phyloP scores from a whole-genome alignment of 2,329 filamentous ascomycete genomes.

The Calonectria crousiana region DNA sequence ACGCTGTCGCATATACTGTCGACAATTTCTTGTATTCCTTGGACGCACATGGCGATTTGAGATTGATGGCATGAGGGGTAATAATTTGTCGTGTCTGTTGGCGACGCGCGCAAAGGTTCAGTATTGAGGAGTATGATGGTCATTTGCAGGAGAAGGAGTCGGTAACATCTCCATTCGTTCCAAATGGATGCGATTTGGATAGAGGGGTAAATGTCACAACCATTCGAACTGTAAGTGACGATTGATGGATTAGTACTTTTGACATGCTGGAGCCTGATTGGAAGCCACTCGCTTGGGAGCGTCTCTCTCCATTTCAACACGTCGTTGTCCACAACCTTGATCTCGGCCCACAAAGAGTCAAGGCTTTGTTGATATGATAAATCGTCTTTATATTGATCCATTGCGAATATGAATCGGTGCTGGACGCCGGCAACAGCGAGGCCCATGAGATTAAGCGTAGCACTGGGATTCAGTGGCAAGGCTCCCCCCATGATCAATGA shows the following conservation, averaged over 20 bases:
- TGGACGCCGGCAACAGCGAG: slow-evolving; percentile 19
- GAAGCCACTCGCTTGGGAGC: slow-evolving; percentile 17
- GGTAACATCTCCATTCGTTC: slow-evolving; percentile 29
- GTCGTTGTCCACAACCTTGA: slow-evolving; percentile 2
- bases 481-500: slow-evolving; percentile 10
- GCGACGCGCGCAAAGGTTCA: background rate
- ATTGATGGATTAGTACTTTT: slow-evolving; percentile 5
- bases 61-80: background rate
- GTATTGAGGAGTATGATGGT: slow-evolving; percentile 11
- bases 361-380: background rate
- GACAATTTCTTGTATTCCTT: slow-evolving; percentile 8
- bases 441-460: slow-evolving; percentile 18
- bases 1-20: slow-evolving; percentile 23
- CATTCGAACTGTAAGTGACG: background rate
- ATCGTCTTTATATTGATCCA: background rate
- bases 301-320: slow-evolving; percentile 14
- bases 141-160: slow-evolving; percentile 20
- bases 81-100: too few relatives aligned
- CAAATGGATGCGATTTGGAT: slow-evolving; percentile 20
- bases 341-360: background rate
- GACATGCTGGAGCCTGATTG: background rate
- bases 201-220: slow-evolving; percentile 20
- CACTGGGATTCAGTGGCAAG: slow-evolving; percentile 12
- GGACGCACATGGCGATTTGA: background rate
- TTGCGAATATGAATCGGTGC: slow-evolving; percentile 1